Evolutionary conservation across 2,329 filamentous ascomycete species (phyloP), one percentile per base, ranked within the genome.

Genomic region (Pyricularia sp.): DNA sequence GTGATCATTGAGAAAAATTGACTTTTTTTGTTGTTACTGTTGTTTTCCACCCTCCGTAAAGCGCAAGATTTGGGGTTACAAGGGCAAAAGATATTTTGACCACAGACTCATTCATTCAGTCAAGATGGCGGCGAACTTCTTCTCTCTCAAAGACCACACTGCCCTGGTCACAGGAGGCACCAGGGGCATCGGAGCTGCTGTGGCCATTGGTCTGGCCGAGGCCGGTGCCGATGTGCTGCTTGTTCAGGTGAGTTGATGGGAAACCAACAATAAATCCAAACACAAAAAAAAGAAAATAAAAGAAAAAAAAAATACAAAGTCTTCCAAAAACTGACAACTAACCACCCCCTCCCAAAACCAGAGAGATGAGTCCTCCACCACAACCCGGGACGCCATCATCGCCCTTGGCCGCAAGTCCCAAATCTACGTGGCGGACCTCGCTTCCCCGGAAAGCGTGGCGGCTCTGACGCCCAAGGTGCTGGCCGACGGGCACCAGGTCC

Each of bases 401-500:
- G 78, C 81, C 53, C 82, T 91, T 7, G 87, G 87, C 66, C 86
- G 88, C 68, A 86, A 84, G 72, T 85, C 82, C 60, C 78, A 75
- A 65, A 85, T 92, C 72, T 89, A 90, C 78, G 84, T 81, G 1
- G 86, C 85, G 22, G 89, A 93, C 75, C 84, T 93, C 30, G 79
- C 85, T 53, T 85, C 81, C 2, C 73, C 78, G n/a, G 71, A 77
- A 24, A 83, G 85, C 26, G 86, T 92, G 65, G 77, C 81, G n/a
- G 75, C 77, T 0, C 79, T 93, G 2, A 77, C 85, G 1, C 83
- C 87, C 28, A 76, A 77, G 24, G 75, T 92, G 65, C 78, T 90
- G n/a, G 76, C 79, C 57, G 84, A 87, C 71, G 83, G 82, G 62
- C 81, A 86, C 73, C 13, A 84, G 72, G 84, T 96, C 68, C 83